Conservation (phyloP, 1,139 yeast species). For the Candida neerlandica region DNA sequence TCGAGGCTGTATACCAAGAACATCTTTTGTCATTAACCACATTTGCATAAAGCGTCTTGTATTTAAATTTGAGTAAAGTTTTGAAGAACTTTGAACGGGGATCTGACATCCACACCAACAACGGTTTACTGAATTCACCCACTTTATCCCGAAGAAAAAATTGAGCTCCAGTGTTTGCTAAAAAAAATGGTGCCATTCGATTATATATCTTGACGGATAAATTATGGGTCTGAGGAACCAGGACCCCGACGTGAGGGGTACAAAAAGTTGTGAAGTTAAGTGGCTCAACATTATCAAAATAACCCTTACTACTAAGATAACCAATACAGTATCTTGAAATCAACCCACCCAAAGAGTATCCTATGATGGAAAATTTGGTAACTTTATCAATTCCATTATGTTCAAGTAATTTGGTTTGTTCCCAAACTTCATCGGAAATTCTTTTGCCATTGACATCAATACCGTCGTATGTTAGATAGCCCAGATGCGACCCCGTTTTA, state of each 20-base stretch:
- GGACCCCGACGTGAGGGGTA: conserved; percentile 80
- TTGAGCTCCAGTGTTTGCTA: conserved; percentile 75
- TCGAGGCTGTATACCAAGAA: conserved; percentile 80
- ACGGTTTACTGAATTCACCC: conserved; percentile 37
- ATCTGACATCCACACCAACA: conserved; percentile 67
- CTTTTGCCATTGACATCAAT: conserved; percentile 82
- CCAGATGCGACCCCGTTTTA: conserved; percentile 63
- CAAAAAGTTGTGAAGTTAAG: conserved; percentile 75
- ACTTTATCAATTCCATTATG: conserved; percentile 29
- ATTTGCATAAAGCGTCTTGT: conserved; percentile 67
- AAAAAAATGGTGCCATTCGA: conserved; percentile 56
- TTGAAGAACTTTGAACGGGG: conserved; percentile 60
- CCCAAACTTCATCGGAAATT: conserved; percentile 66
- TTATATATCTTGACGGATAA: conserved; percentile 52
- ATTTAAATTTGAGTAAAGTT: conserved; percentile 54
- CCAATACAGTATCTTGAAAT: conserved; percentile 80
- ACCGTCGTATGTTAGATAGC: conserved; percentile 80
- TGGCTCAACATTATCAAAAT: conserved; percentile 53
- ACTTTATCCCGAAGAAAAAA: conserved; percentile 50
- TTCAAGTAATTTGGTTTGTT: conserved; percentile 36
- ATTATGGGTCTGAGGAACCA: conserved; percentile 46
- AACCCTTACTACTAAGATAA: conserved; percentile 53
- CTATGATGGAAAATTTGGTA: conserved; percentile 65
- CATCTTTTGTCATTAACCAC: conserved; percentile 78
- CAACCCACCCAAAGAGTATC: conserved; percentile 84